phyloP scores from a whole-genome alignment of 2,329 filamentous ascomycete genomes.

The Calonectria leucothoes region DNA sequence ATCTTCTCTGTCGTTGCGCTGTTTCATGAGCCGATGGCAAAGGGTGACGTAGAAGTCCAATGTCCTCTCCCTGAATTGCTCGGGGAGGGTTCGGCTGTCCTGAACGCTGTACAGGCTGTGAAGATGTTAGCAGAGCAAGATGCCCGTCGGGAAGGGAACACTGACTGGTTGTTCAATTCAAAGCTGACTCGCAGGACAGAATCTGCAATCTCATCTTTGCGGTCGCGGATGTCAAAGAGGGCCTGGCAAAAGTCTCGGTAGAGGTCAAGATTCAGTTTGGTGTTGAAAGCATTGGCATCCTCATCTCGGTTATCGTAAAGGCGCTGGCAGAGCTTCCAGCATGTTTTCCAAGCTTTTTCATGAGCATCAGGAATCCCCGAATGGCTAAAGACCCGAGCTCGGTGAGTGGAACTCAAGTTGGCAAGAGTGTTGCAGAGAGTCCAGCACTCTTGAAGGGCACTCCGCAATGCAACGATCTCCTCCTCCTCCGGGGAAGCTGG shows the following conservation, averaged over 20 bases:
- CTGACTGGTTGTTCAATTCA: conserved; percentile 90
- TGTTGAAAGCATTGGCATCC: conserved; percentile 72
- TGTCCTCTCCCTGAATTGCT: conserved; percentile 88
- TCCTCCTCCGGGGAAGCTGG: conserved; percentile 60
- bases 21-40: conserved; percentile 97
- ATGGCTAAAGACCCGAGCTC: conserved; percentile 81
- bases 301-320: conserved; percentile 86
- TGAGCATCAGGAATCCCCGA: conserved; percentile 81
- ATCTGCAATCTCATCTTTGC: conserved; percentile 82
- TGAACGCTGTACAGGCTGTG: conserved; percentile 86
- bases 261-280: conserved; percentile 82
- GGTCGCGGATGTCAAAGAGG: conserved; percentile 85
- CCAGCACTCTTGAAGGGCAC: conserved; percentile 90
- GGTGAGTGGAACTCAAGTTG: conserved; percentile 84
- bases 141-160: conserved; percentile 13
- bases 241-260: conserved; percentile 94
- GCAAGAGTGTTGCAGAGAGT: conserved; percentile 92
- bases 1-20: conserved; percentile 79
- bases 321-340: conserved; percentile 92
- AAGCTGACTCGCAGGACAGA: conserved; percentile 93
- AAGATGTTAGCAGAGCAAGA: conserved; percentile 38
- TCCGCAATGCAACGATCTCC: conserved; percentile 76
- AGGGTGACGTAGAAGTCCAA: conserved; percentile 95
- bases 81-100: conserved; percentile 80
- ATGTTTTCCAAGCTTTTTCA: conserved; percentile 92